Conservation (phyloP, 495 filamentous ascomycete genomes). For the Lasiosphaeris hirsuta region DNA sequence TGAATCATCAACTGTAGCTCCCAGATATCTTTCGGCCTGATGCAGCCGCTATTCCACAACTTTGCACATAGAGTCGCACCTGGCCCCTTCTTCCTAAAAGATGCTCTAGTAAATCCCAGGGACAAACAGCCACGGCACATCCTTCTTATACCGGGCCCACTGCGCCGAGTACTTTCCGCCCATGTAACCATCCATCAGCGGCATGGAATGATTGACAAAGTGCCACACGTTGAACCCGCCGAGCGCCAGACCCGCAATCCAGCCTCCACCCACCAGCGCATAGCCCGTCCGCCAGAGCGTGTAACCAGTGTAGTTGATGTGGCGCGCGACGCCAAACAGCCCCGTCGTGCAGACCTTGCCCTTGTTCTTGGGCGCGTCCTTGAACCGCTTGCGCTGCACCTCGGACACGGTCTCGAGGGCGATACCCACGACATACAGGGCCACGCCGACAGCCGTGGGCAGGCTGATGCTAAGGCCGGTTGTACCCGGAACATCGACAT, state of each 20-base stretch:
- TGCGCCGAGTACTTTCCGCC: constrained; percentile 39
- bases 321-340: constrained; percentile 51
- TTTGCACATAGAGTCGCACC: no score
- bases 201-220: constrained; percentile 44
- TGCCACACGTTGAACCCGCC: constrained; percentile 42
- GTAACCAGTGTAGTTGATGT: constrained; percentile 59
- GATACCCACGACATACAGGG: constrained; percentile 47
- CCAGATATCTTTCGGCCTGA: no score
- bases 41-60: no score
- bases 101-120: constrained; percentile 41
- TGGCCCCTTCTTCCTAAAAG: no score
- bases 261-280: constrained; percentile 47
- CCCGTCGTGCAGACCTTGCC: constrained; percentile 54
- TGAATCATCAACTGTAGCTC: no score
- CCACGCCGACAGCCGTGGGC: constrained; percentile 39
- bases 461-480: constrained; percentile 10
- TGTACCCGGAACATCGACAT: constrained; percentile 8
- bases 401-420: constrained; percentile 49
- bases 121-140: constrained; percentile 43
- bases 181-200: constrained; percentile 52
- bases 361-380: constrained; percentile 47
- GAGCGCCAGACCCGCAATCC: constrained; percentile 37
- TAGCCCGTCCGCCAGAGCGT: constrained; percentile 54
- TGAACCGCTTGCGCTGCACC: constrained; percentile 53
- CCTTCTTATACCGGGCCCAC: constrained; percentile 44